Base-by-base conservation (phyloP, 352 stramenopile genomes). In the Globisporangium lucens region DNA sequence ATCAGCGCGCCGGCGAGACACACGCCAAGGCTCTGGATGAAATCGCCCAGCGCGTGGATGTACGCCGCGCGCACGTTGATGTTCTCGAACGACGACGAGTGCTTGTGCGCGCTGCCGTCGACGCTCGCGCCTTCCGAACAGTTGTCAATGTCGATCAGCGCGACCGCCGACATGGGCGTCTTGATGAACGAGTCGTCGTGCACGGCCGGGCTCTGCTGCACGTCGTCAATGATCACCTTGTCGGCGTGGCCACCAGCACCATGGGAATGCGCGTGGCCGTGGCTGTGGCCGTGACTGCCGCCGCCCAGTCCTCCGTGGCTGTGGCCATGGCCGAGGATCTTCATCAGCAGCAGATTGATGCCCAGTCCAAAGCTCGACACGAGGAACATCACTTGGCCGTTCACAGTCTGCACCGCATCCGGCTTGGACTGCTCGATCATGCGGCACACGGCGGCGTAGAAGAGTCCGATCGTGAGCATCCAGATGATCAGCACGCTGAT, bases 1-100 rank as follows among this genome's bases (percentile, higher is more conserved):
- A 99, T 99, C 38, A 99, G 69, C 20, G 92, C 78, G 13, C 96
- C 97, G 5, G 97, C 97, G 52, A 99, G 75, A 60, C 98, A 94
- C 7, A 99, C 97, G n/a, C 95, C 95, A 15, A 99, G 74, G 65
- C 88, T 98, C 82, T 99, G 97, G 38, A 98, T 80, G 57, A 99
- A 93, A 78, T 99, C 98, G 4, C 94, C 97, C 9, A 99, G 76
- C 2, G 98, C 97, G 77, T 99, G 97, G 65, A 99, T 90, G 77
- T 99, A 98, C 4, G 97, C 97, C 22, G 97, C 97, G n/a, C 91
- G 83, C n/a, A 99, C 84, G 68, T 99, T 99, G 52, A 99, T 89
- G 73, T 98, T 98, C 64, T 91, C 78, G 66, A 88, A 85, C 46
- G 77, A 74, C 2, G 79, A 76, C 46, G 76, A 75, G 58, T 81